A percentile compares a stretch with the other conserved stretches of the same genome.
These are phyloP conservation scores for Ormosia semicastrata DNA, from an alignment of 306 rosid genomes.

Conservation along the genomic window DNA sequence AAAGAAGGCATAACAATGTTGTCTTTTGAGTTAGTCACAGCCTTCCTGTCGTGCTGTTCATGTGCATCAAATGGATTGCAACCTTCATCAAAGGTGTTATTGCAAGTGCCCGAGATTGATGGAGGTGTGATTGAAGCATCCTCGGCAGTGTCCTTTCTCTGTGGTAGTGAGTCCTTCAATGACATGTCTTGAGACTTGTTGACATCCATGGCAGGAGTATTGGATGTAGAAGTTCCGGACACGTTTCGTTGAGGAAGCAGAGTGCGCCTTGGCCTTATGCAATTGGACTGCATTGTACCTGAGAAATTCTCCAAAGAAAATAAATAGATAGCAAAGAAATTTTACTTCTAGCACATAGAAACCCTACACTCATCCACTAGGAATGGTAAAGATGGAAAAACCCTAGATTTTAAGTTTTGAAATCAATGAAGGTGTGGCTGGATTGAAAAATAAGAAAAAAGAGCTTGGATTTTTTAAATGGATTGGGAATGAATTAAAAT, in stretches of 20 bases:
- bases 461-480: too few species aligned
- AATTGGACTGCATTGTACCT: slow-evolving; percentile 54
- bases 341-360: neutral
- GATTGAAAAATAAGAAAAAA: too few species aligned
- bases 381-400: neutral
- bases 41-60: slow-evolving; percentile 32
- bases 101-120: slow-evolving; percentile 42
- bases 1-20: slow-evolving; percentile 23
- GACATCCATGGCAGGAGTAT: neutral
- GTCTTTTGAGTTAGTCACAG: neutral
- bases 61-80: slow-evolving; percentile 32
- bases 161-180: slow-evolving; percentile 40
- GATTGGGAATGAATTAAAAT: too few species aligned
- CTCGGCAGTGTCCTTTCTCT: slow-evolving; percentile 31
- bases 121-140: slow-evolving; percentile 52
- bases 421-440: too few species aligned
- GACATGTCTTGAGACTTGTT: slow-evolving; percentile 25
- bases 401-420: neutral
- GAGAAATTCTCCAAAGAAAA: slow-evolving; percentile 2
- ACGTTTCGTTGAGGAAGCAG: slow-evolving; percentile 46
- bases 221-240: slow-evolving; percentile 17
- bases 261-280: slow-evolving; percentile 59
- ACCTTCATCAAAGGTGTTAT: slow-evolving; percentile 50
- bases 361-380: neutral
- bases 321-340: neutral